Evolutionary conservation across 1,284 basidiomycete genomes (phyloP).

Genomic region (Boletellus dicymbophilus): DNA sequence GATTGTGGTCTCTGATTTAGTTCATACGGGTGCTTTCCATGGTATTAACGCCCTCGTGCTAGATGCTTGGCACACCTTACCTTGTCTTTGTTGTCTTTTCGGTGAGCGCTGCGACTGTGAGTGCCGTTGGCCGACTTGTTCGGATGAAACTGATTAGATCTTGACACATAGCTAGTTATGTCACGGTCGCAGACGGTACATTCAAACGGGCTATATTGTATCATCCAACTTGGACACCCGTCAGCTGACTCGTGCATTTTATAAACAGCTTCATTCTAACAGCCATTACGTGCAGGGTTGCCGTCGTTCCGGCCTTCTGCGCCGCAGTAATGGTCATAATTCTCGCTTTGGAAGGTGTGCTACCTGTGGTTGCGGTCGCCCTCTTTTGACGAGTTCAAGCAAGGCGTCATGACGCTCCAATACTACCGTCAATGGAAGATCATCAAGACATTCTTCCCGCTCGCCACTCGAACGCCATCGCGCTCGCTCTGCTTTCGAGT

Average conservation of each 20-base stretch:
- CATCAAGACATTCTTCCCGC: constrained; percentile 44
- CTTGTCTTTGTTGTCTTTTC: constrained; percentile 35
- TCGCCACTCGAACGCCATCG: constrained; percentile 38
- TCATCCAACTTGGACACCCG: constrained; percentile 37
- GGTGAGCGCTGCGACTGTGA: constrained; percentile 25
- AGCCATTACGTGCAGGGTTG: constrained; percentile 16
- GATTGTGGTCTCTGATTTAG: constrained; percentile 14
- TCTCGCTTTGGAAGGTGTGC: constrained; percentile 46
- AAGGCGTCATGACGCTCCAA: constrained; percentile 40
- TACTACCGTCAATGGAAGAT: constrained; percentile 35
- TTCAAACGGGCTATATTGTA: constrained; percentile 53
- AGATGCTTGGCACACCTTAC: constrained; percentile 44
- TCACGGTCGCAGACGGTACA: constrained; percentile 35
- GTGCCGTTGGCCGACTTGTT: constrained; percentile 4
- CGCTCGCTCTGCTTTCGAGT: constrained; percentile 38
- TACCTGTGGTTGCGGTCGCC: background rate
- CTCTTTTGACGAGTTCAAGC: constrained; percentile 6
- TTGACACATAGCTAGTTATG: constrained; percentile 35
- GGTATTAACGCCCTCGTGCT: constrained; percentile 9
- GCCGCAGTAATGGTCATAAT: constrained; percentile 40
- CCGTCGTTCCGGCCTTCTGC: constrained; percentile 47
- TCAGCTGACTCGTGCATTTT: constrained; percentile 31
- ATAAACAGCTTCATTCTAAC: constrained; percentile 14
- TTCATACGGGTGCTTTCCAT: background rate
- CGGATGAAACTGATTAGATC: constrained; percentile 10